Percentiles rank a stretch among this genome's conserved stretches.
phyloP scores from a whole-genome alignment of 2,329 filamentous ascomycete species.

The Sclerotiophoma versabilis region DNA sequence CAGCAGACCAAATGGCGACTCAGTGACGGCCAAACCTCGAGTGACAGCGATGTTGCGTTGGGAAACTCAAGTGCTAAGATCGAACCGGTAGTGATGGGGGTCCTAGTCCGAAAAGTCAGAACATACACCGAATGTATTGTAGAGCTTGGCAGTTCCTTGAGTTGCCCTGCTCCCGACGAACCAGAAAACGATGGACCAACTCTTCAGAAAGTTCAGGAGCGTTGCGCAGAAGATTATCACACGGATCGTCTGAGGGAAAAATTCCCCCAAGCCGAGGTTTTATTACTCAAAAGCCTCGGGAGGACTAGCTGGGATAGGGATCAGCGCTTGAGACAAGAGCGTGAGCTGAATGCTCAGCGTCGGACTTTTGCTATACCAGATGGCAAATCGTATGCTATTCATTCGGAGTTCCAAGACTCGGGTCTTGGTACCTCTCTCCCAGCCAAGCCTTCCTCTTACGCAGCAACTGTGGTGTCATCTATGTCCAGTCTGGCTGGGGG shows the following conservation, averaged over 20 bases:
- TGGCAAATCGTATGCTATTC: conserved; percentile 11
- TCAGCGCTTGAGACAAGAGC: conserved; percentile 23
- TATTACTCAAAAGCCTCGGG: conserved; percentile 21
- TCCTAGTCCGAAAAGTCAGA: neutral
- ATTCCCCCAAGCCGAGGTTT: conserved; percentile 19
- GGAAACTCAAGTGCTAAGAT: neutral
- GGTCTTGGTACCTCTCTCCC: conserved; percentile 30
- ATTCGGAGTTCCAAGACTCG: conserved; percentile 32
- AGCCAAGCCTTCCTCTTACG: conserved; percentile 18
- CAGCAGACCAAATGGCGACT: neutral
- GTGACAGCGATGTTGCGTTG: neutral
- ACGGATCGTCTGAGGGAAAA: conserved; percentile 23
- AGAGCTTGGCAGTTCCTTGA: neutral
- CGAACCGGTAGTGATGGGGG: neutral
- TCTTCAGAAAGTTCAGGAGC: conserved; percentile 9
- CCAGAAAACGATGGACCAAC: conserved; percentile 10
- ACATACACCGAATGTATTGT: neutral
- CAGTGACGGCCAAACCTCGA: neutral
- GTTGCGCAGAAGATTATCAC: conserved; percentile 27
- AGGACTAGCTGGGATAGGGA: conserved; percentile 30
- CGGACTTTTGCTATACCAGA: neutral
- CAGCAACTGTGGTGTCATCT: conserved; percentile 25
- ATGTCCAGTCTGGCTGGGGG: conserved; percentile 25
- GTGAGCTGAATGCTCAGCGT: neutral
- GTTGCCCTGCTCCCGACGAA: neutral